Evolutionary conservation across 345 rosid genomes (phyloP), one percentile per base, ranked within the genome.

Genomic region (Populus tremula): DNA sequence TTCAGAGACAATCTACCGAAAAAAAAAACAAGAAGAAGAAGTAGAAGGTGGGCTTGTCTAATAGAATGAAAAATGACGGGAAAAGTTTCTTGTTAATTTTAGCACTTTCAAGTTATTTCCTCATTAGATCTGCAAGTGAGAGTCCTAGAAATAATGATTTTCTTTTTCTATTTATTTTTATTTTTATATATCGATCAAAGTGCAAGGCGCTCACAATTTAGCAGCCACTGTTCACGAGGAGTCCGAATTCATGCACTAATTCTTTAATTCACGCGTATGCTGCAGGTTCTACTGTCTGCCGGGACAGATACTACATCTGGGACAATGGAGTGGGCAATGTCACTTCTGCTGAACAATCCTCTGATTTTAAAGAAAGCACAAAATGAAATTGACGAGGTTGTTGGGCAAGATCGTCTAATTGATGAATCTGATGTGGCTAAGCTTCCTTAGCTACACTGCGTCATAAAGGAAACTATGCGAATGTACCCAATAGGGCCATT

Each of bases 381-480:
- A 33, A n/a, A 10, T 13, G 86, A 84, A 71, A 78, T 84, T 36
- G 87, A 84, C 14, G 43, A 53, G 17, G 8, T 5, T 2, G 63
- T 77, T 3, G 86, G 84, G 4, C 65, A 69, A 6, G 13, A 33
- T 23, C 78, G 84, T 18, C 75, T 84, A 21, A 23, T 84, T 1
- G 74, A 71, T 1, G 87, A 87, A 66, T 38, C 81, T 0, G 89
- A 85, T 43, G 17, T 85, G 0, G 38, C 70, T 3, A 39, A 77
- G 4, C 86, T 85, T 63, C 84, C 83, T 16, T 85, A 72, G 31
- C 83, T 87, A 2, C 61, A 54, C 3, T 77, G 88, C 76, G 76
- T 91, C 23, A 86, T 91, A 29, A 87, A 77, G 4, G 94, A 93
- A 71, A 87, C 92, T 1, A 49, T 90, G 31, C 64, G 93, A 20